phyloP scores from a whole-genome alignment of 2,329 filamentous ascomycete genomes.

The Teratosphaeria viscida region DNA sequence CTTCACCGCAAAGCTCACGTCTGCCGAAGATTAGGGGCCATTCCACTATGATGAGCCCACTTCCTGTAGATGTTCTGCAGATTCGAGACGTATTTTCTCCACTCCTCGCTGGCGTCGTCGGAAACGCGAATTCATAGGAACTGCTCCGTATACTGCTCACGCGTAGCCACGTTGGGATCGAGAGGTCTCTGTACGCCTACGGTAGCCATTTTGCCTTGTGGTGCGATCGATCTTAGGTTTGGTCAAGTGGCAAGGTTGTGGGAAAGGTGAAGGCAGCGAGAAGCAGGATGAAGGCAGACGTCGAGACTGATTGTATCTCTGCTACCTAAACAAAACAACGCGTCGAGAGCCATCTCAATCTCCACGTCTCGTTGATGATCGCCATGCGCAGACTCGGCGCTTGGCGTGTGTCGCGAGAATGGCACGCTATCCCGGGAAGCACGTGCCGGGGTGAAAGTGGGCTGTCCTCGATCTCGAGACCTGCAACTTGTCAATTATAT shows the following conservation, averaged over 20 bases:
- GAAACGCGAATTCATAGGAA: constrained; percentile 11
- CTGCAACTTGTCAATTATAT: background rate
- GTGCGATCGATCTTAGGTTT: background rate
- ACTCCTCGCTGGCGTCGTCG: constrained; percentile 11
- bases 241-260: background rate
- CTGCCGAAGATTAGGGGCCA: constrained; percentile 25
- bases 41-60: constrained; percentile 24
- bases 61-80: constrained; percentile 15
- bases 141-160: constrained; percentile 18
- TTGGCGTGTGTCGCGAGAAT: background rate
- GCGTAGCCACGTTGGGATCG: constrained; percentile 18
- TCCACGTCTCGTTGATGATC: background rate
- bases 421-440: background rate
- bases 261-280: too few relatives aligned
- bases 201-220: background rate
- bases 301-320: background rate
- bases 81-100: constrained; percentile 10
- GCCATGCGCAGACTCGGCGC: background rate
- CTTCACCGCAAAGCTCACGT: constrained; percentile 6
- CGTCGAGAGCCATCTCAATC: background rate
- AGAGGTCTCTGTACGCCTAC: background rate
- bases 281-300: background rate
- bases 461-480: background rate
- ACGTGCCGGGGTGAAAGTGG: background rate
- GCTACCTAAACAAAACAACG: background rate